Conservation (phyloP, 495 filamentous ascomycete species). For the Hypoxylon fragiforme region DNA sequence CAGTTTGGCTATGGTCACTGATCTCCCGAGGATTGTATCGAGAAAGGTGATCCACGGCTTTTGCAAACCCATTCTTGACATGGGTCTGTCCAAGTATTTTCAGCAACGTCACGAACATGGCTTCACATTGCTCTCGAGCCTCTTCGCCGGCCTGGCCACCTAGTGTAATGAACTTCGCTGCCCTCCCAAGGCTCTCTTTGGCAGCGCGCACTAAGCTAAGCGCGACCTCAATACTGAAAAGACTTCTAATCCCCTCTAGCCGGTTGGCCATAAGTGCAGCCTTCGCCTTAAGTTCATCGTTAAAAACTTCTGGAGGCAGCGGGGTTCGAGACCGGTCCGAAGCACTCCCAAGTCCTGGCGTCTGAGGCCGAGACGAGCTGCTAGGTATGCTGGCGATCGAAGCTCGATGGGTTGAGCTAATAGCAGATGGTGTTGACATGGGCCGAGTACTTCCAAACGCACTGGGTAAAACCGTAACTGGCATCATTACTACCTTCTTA, state of each 20-base stretch:
- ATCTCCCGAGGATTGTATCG: constrained; percentile 90
- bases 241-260: constrained; percentile 86
- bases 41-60: constrained; percentile 87
- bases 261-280: constrained; percentile 93
- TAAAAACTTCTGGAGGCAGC: constrained; percentile 68
- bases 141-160: constrained; percentile 79
- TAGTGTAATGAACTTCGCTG: constrained; percentile 76
- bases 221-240: constrained; percentile 97
- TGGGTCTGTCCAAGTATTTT: constrained; percentile 84
- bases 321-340: constrained; percentile 48
- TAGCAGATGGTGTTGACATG: constrained; percentile 33
- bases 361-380: constrained; percentile 52
- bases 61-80: constrained; percentile 87
- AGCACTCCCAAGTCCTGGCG: constrained; percentile 39
- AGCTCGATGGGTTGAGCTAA: constrained; percentile 30
- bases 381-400: constrained; percentile 33
- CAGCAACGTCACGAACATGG: constrained; percentile 82
- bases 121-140: constrained; percentile 86
- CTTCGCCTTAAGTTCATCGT: constrained; percentile 90
- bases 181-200: constrained; percentile 86
- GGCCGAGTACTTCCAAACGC: constrained; percentile 52
- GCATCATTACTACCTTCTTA: constrained; percentile 99
- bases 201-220: constrained; percentile 84
- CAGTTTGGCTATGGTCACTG: constrained; percentile 65
- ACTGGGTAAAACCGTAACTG: constrained; percentile 84